Evolutionary conservation across 2,329 filamentous ascomycete species (phyloP), one percentile per base, ranked within the genome.

Genomic region (Coniochaeta sp.): DNA sequence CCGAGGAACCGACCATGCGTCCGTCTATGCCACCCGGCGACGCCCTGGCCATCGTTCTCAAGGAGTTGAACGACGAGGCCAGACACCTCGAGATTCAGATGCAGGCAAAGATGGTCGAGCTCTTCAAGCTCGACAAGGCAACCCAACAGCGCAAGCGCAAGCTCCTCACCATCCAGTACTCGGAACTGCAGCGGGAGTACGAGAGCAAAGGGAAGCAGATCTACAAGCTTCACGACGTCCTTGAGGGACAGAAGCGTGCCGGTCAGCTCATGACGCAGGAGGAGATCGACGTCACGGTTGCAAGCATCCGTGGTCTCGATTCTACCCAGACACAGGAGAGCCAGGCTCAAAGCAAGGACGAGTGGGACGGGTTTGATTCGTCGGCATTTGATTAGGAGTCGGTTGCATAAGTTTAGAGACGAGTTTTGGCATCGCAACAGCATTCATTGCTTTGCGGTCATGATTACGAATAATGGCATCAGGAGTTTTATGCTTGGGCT

Each of bases 1-100:
- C 85, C 14, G 81, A 83, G 44, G 79, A 84, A 56, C 74, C 75
- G 2, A 88, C 84, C 1, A 77, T 88, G 67, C 86, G 89, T 5
- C 86, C 88, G 6, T 81, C 87, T 1, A 87, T 90, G 68, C 77
- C 85, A 1, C 91, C 91, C 0, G 85, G 83, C 4, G 75, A 87
- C 50, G 91, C 91, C 10, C 83, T 96, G 26, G 89, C 89, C 8
- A 84, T 87, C n/a, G 89, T 96, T 24, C 87, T 96, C 71, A 95
- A 96, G 74, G 83, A 86, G 8, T 77, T 96, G 3, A 81, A 90
- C 65, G 91, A 96, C 70, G 92, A 96, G 72, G 82, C 93, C 52
- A 81, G 82, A 14, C 90, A 96, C 70, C 75, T 96, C 58, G 89
- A 90, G 72, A 80, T 89, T 65, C 81, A 88, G 67, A 81, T 92